Conservation (phyloP, 345 rosid species). For the Anacardium occidentale region DNA sequence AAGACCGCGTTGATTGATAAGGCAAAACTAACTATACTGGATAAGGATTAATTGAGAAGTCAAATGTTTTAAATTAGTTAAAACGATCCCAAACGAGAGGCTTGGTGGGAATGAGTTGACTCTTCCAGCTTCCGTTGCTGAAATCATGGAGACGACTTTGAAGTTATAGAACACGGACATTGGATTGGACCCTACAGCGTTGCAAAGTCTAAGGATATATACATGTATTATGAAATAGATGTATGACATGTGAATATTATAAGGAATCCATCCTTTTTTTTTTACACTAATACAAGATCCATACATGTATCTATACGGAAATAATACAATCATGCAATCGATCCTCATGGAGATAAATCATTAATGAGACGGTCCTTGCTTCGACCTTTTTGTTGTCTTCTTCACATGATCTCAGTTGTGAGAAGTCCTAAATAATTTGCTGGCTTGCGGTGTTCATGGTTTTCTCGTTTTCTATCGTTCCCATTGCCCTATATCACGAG, state of each 20-base stretch:
- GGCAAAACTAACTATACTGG: not conserved
- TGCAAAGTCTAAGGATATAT: not conserved
- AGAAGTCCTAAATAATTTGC: not conserved
- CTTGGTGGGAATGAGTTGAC: no score
- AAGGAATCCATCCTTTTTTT: no score
- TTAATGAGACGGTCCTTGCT: conserved; percentile 3
- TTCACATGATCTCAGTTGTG: conserved; percentile 40
- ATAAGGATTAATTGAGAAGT: conserved; percentile 10
- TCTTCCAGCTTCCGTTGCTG: not conserved
- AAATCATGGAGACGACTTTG: conserved; percentile 15
- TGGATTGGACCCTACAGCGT: not conserved
- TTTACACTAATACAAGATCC: not conserved
- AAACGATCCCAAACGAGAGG: no score
- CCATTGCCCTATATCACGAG: conserved; percentile 10
- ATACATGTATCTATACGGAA: not conserved
- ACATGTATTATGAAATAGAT: not conserved
- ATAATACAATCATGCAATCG: not conserved
- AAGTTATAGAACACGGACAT: conserved; percentile 1
- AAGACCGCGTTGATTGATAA: conserved; percentile 12
- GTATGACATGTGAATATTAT: not conserved
- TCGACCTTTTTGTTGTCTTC: not conserved
- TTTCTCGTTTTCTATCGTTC: conserved; percentile 10
- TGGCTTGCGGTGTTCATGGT: conserved; percentile 32
- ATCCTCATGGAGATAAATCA: conserved; percentile 5
- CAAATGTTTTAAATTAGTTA: conserved; percentile 7